Base-by-base conservation (phyloP, 1,284 basidiomycete species). In the Ganoderma multipileum region DNA sequence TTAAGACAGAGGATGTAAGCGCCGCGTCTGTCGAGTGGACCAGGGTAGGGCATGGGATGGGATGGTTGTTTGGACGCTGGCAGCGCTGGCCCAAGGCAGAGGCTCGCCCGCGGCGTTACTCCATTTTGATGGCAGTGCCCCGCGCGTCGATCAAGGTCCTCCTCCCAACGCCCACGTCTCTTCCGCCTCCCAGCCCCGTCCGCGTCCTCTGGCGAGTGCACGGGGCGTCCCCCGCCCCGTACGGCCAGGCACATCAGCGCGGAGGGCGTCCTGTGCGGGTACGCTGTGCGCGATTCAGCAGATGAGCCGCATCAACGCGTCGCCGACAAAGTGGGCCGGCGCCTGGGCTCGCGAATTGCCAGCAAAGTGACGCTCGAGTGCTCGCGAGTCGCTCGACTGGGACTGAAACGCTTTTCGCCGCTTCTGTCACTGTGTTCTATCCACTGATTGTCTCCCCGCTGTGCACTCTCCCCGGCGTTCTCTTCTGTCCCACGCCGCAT, bases 1-100 rank as follows among this genome's bases (percentile, higher is more conserved):
- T 69, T 71, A 68, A 67, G 68, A 69, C 66, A 73, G 70, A 68
- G 65, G 63, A 65, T 72, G 73, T 76, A 76, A 64, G 64, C 74
- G 74, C 74, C 69, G 63, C 62, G 61, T 28, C 28, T 33, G 52
- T 8, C 28, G 52, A 54, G 26, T 52, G 67, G n/a, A n/a, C n/a
- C n/a, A n/a, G n/a, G 65, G 28, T 30, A 68, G 44, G 55, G 26
- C 42, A 47, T 36, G 62, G 44, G 62, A 23, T 41, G 59, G 57
- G 61, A 67, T 66, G 62, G 63, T 61, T 65, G 68, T 72, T 68
- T 69, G 68, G 65, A 63, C 69, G 64, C 57, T 55, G 55, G 62
- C 69, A 64, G 60, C 69, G 64, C 57, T 55, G 55, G 62, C 69
- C 44, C 44, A 47, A 23, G 2, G 41, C 16, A 42, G 65, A 62